Percentiles rank a stretch among this genome's conserved stretches.
These are phyloP conservation scores for Rugosomyces carneus DNA, from an alignment of 1,284 basidiomycete genomes.

Conservation along the genomic window DNA sequence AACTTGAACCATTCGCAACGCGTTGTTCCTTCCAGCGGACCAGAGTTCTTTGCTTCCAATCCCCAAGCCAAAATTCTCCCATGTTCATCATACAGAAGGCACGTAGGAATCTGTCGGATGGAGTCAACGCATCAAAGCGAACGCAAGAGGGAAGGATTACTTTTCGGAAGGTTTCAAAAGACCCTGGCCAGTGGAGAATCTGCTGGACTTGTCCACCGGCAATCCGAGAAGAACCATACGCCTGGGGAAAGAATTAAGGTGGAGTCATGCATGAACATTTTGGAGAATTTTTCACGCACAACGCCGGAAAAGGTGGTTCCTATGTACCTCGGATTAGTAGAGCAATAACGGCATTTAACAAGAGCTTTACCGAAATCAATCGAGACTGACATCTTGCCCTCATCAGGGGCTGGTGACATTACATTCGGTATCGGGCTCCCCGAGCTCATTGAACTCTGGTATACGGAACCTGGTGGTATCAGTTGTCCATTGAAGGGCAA, in stretches of 20 bases:
- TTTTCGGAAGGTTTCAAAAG: conserved; percentile 74
- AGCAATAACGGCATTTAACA: background rate
- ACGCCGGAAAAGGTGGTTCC: conserved; percentile 81
- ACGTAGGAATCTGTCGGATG: conserved; percentile 58
- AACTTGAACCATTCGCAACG: conserved; percentile 80
- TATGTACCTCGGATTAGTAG: conserved; percentile 23
- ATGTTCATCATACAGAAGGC: conserved; percentile 64
- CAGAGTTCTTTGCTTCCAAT: conserved; percentile 72
- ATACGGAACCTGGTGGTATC: conserved; percentile 31
- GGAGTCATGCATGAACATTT: background rate
- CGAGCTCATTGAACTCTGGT: conserved; percentile 26
- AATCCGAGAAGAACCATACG: conserved; percentile 77
- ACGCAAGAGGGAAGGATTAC: conserved; percentile 22
- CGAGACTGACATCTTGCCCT: conserved; percentile 66
- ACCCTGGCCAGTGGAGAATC: conserved; percentile 74
- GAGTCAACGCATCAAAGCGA: background rate
- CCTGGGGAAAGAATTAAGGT: conserved; percentile 31
- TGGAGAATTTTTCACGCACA: conserved; percentile 37
- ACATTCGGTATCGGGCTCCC: conserved; percentile 16
- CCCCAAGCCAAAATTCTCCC: conserved; percentile 74
- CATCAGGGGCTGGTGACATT: conserved; percentile 31
- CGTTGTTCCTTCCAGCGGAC: conserved; percentile 56
- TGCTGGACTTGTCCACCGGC: conserved; percentile 71
- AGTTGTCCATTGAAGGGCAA: conserved; percentile 21
- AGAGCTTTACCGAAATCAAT: conserved; percentile 66